These are phyloP conservation scores for Suillus sp. DNA, from an alignment of 768 basidiomycete species.

Conservation along the genomic window DNA sequence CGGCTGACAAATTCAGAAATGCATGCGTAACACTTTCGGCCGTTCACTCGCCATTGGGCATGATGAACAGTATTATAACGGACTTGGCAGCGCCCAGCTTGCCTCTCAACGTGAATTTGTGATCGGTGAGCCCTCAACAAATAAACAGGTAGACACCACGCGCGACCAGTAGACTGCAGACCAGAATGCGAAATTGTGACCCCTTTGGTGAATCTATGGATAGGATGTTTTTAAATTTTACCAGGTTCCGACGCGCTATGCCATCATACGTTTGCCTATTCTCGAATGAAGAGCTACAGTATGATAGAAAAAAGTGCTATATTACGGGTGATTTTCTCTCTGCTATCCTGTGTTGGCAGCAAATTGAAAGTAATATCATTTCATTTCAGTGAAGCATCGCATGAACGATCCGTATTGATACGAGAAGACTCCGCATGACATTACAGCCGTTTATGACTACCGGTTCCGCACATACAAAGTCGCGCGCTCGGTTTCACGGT, in stretches of 20 bases:
- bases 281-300: slow-evolving; percentile 7
- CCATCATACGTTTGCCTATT: background rate
- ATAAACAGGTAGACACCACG: slow-evolving; percentile 15
- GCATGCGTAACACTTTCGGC: background rate
- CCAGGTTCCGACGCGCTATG: background rate
- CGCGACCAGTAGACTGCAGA: slow-evolving; percentile 11
- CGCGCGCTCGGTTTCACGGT: background rate
- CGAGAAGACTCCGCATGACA: background rate
- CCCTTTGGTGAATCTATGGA: background rate
- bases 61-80: slow-evolving; percentile 11
- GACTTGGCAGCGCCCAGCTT: slow-evolving; percentile 14
- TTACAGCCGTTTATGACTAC: background rate
- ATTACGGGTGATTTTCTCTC: slow-evolving; percentile 12
- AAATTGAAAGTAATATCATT: background rate
- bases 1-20: slow-evolving; percentile 1
- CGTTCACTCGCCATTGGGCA: slow-evolving; percentile 8
- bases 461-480: background rate
- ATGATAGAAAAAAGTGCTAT: slow-evolving; percentile 13
- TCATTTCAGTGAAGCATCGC: background rate
- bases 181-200: background rate
- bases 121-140: too few relatives aligned
- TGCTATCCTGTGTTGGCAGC: background rate
- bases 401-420: background rate
- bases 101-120: slow-evolving; percentile 19
- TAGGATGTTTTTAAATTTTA: background rate